phyloP scores from a whole-genome alignment of 495 filamentous ascomycete species.

The Glutinoglossum americanum region DNA sequence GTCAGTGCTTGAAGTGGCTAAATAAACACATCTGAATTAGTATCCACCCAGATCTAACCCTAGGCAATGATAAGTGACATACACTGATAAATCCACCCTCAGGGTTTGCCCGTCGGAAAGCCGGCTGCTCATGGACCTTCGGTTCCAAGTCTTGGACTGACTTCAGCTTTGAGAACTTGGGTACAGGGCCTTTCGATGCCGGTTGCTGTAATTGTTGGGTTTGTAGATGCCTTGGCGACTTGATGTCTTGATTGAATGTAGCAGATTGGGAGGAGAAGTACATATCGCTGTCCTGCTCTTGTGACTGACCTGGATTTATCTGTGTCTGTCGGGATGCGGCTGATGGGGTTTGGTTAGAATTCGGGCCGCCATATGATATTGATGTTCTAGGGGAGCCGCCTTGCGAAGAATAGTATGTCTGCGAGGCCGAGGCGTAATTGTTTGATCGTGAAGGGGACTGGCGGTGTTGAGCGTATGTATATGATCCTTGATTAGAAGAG shows the following conservation, averaged over 20 bases:
- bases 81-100: slow-evolving; percentile 98
- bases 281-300: background rate
- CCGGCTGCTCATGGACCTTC: slow-evolving; percentile 64
- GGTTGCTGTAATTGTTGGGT: slow-evolving; percentile 19
- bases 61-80: slow-evolving; percentile 18
- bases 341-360: background rate
- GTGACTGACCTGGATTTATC: background rate
- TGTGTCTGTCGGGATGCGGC: background rate
- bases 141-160: slow-evolving; percentile 56
- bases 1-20: slow-evolving; percentile 94
- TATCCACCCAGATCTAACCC: slow-evolving; percentile 3
- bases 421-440: slow-evolving; percentile 37
- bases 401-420: slow-evolving; percentile 34
- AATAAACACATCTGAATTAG: slow-evolving; percentile 5
- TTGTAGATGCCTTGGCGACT: slow-evolving; percentile 40
- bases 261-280: background rate
- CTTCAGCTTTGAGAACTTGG: slow-evolving; percentile 63
- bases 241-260: slow-evolving; percentile 47
- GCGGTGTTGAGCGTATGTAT: slow-evolving; percentile 20
- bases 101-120: slow-evolving; percentile 82
- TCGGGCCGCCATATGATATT: background rate
- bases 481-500: slow-evolving; percentile 25
- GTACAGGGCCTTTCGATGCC: slow-evolving; percentile 49
- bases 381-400: slow-evolving; percentile 8
- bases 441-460: slow-evolving; percentile 37